Base-by-base conservation (phyloP, 306 rosid genomes). In the Quercus alba region DNA sequence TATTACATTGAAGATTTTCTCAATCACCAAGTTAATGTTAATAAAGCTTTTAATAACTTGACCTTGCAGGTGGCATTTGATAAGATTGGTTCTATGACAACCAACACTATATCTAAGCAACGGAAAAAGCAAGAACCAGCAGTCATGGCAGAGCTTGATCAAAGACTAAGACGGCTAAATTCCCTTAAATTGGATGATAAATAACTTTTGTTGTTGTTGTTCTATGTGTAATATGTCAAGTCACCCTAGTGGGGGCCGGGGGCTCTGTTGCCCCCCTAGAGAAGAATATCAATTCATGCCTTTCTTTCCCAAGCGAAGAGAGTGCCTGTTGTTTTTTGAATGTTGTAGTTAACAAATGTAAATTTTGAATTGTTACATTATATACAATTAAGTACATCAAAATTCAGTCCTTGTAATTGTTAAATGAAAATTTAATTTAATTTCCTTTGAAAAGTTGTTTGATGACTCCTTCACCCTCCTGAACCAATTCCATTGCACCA, bases 91-190 rank as follows among this genome's bases (percentile, higher is more conserved):
- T 93, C 98, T 17, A 91, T 93, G 97, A 91, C 98, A 55, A 96
- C 97, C 41, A 88, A 89, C 85, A 91, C 90, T 4, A 90, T 96
- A 88, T 96, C 97, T 5, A 96, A 96, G 87, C 93, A 96, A 83
- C 88, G 99, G 86, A 96, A 96, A 80, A 96, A 93, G 75, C 99
- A 96, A 77, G 98, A 96, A 83, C 99, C 99, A 30, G 99, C 91
- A 76, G 99, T 96, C 14, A 90, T 91, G 99, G 93, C 89, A 46
- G 99, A 96, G 86, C 96, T 93, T 33, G 98, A 96, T 83, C 93
- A 90, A 84, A 91, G 98, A 85, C 72, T 88, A 70, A 91, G 89
- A 84, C 86, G 93, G 84, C 75, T 96, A 85, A 90, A 90, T 80
- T 93, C 99, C 62, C 73, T 90, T 67, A 87, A 81, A 80, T 4